These are phyloP conservation scores for Parasitella parasitica DNA, from an alignment of 371 early-diverging fungal genomes.

Conservation along the genomic window DNA sequence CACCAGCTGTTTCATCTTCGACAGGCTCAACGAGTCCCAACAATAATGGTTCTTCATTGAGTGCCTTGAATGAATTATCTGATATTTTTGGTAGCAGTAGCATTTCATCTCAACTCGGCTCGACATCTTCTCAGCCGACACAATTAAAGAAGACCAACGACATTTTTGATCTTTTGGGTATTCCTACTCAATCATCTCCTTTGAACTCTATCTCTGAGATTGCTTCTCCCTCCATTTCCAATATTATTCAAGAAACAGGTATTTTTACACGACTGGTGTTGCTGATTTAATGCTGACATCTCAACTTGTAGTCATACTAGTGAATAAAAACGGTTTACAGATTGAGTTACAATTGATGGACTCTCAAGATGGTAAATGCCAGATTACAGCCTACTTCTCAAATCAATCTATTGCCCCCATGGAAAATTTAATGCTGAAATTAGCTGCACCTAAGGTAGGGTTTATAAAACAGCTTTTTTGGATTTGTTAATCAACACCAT, in stretches of 20 bases:
- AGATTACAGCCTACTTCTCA: slow-evolving; percentile 48
- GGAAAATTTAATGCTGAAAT: slow-evolving; percentile 47
- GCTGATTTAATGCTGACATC: not conserved
- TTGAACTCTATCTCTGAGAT: slow-evolving; percentile 2
- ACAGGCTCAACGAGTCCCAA: not conserved
- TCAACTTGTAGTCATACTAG: slow-evolving; percentile 28
- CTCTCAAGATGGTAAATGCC: slow-evolving; percentile 4
- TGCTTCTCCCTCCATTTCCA: slow-evolving; percentile 11
- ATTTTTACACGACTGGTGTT: not conserved
- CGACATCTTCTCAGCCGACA: slow-evolving; percentile 5
- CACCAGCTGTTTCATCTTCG: not conserved
- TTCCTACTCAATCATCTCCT: slow-evolving; percentile 7
- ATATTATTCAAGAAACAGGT: no score
- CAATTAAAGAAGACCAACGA: slow-evolving; percentile 8
- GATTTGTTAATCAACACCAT: not conserved
- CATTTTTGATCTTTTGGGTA: slow-evolving; percentile 23
- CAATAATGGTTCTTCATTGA: not conserved
- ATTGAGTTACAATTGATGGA: slow-evolving; percentile 32
- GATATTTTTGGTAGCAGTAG: slow-evolving; percentile 43
- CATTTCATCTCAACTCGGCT: slow-evolving; percentile 21
- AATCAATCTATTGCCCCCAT: slow-evolving; percentile 54
- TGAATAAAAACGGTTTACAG: slow-evolving; percentile 42
- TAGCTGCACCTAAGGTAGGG: slow-evolving; percentile 59
- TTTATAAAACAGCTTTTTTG: no score
- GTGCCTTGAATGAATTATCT: slow-evolving; percentile 33